A percentile compares a stretch with the other conserved stretches of the same genome.
These are phyloP conservation scores for Sarcodon sp. DNA, from an alignment of 768 basidiomycete genomes.

Conservation along the genomic window DNA sequence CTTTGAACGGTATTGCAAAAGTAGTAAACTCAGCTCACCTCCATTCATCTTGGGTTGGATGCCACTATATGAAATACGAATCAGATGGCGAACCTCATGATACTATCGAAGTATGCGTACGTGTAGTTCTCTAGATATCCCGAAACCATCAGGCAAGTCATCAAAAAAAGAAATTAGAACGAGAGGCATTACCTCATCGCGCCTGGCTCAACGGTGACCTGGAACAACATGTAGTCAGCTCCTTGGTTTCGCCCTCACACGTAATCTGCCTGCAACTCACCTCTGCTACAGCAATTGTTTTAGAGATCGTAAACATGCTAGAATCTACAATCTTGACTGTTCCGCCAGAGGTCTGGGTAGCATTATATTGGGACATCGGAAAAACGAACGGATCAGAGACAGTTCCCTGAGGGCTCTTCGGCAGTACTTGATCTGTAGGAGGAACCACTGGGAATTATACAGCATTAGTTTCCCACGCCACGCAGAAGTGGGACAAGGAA, in stretches of 20 bases:
- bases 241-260: too few species aligned
- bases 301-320: slow-evolving; percentile 35
- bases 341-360: slow-evolving; percentile 36
- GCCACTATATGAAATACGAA: slow-evolving; percentile 25
- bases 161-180: neutral
- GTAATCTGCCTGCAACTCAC: too few species aligned
- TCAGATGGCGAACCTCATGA: neutral
- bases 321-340: slow-evolving; percentile 49
- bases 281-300: slow-evolving; percentile 43
- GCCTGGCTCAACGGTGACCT: slow-evolving; percentile 41
- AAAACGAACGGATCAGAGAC: slow-evolving; percentile 39
- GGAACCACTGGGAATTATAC: slow-evolving; percentile 7
- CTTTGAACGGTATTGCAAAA: neutral
- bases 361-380: slow-evolving; percentile 31
- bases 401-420: slow-evolving; percentile 33
- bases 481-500: neutral
- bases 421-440: slow-evolving; percentile 21
- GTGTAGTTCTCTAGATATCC: slow-evolving; percentile 26
- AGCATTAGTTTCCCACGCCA: neutral
- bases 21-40: slow-evolving; percentile 24
- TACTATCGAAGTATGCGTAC: slow-evolving; percentile 14
- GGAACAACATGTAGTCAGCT: too few species aligned
- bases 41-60: slow-evolving; percentile 38
- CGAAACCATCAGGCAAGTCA: neutral
- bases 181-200: slow-evolving; percentile 34